phyloP scores from a whole-genome alignment of 768 basidiomycete species.

The Mycena latifolia region DNA sequence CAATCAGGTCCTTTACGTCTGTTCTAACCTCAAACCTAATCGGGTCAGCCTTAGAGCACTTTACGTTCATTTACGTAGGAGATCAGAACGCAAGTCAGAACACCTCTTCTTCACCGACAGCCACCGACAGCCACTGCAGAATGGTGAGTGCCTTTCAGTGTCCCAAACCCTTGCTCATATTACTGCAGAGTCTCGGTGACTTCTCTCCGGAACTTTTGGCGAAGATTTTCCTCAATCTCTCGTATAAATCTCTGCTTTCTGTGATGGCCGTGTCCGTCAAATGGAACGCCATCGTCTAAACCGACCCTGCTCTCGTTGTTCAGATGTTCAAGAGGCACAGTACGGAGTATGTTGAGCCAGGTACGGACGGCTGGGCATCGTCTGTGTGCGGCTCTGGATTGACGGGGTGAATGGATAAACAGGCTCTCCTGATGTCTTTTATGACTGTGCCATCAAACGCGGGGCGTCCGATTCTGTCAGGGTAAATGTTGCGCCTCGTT shows the following conservation, averaged over 20 bases:
- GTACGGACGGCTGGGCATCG: too few species aligned
- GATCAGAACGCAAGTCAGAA: too few species aligned
- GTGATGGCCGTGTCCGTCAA: constrained; percentile 8
- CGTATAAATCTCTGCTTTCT: too few species aligned
- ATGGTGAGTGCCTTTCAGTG: not conserved
- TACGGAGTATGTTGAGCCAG: constrained; percentile 12
- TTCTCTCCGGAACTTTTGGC: constrained; percentile 20
- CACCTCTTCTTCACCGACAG: too few species aligned
- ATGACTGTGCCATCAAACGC: too few species aligned
- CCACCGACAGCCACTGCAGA: not conserved
- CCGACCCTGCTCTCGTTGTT: constrained; percentile 11
- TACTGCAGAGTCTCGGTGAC: not conserved
- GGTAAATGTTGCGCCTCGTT: not conserved
- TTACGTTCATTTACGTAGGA: too few species aligned
- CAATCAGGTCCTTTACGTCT: too few species aligned
- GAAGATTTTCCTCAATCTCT: constrained; percentile 20
- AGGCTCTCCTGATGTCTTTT: too few species aligned
- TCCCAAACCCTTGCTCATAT: not conserved
- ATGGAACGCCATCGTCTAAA: constrained; percentile 16
- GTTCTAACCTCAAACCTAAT: too few species aligned
- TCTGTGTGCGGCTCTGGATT: too few species aligned
- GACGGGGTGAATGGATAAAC: not conserved
- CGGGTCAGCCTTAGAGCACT: too few species aligned
- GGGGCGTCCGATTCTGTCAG: not conserved
- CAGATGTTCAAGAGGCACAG: constrained; percentile 20